Base-by-base conservation (phyloP, 2,329 filamentous ascomycete genomes). In the Trichoderma afroharzianum region DNA sequence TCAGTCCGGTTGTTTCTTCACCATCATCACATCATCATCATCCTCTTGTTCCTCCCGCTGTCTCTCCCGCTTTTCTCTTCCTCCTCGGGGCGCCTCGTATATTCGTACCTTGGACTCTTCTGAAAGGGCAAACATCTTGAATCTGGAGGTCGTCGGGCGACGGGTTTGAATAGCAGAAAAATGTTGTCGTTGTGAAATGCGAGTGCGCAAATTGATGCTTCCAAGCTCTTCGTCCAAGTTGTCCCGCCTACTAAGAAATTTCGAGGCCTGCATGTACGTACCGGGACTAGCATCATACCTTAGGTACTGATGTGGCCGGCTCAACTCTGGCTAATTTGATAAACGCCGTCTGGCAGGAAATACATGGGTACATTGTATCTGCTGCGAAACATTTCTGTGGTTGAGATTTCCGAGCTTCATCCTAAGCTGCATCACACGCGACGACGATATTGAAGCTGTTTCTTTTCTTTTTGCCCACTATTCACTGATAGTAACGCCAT, bases 81-180 rank as follows among this genome's bases (percentile, higher is more conserved):
- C 21, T 21, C 28, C 59, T 58, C 14, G 6, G 6, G 12, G 39
- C 18, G 69, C 53, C 24, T 33, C 66, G n/a, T 1, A 62, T 53
- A 62, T 53, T 14, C 80, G 76, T 81, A 97, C 95, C 92, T 98
- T 98, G 80, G 95, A 94, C 86, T 99, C 96, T 85, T 99, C 96
- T 66, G 96, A 98, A 76, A 98, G 91, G 79, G 86, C 80, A 74
- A 90, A 87, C 87, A 90, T 89, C 68, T 77, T 87, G 14, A 15
- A 3, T 53, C 36, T 4, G 57, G 15, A 28, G 12, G 18, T 63
- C 59, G 33, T 30, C 8, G 28, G 50, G 55, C 43, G 36, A 39
- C 36, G 14, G 12, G 33, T 59, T n/a, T 7, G 30, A 26, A 24
- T 6, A 30, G 39, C 4, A 33, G 57, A 33, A 59, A 59, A 59